Evolutionary conservation across 1,139 yeast species (phyloP).

Genomic region (Pneumocystis jirovecii): DNA sequence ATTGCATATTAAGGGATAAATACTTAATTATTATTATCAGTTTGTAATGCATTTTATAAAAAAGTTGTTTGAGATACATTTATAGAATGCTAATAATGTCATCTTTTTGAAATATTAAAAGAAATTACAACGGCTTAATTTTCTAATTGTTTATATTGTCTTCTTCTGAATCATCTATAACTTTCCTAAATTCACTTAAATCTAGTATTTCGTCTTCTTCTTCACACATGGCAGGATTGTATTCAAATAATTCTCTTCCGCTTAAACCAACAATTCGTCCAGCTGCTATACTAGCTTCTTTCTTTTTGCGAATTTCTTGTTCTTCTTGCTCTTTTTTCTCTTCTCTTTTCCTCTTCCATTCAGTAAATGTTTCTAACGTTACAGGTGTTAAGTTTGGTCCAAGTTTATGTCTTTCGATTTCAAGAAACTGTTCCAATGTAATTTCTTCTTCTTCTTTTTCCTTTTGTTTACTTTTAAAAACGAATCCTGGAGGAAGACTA

Average conservation of each 20-base stretch:
- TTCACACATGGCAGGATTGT: slow-evolving; percentile 37
- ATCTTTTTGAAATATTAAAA: not conserved
- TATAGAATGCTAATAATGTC: not conserved
- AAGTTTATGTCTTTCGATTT: slow-evolving; percentile 76
- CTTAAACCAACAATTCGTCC: slow-evolving; percentile 31
- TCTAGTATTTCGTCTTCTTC: slow-evolving; percentile 25
- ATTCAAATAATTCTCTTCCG: slow-evolving; percentile 70
- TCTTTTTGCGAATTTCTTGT: slow-evolving; percentile 31
- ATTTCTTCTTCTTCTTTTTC: slow-evolving; percentile 93
- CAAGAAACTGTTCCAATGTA: slow-evolving; percentile 89
- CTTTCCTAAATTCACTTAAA: slow-evolving; percentile 1
- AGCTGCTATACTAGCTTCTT: slow-evolving; percentile 23
- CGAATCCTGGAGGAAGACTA: slow-evolving; percentile 94
- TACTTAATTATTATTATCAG: not conserved
- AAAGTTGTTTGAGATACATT: not conserved
- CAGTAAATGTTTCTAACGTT: slow-evolving; percentile 62
- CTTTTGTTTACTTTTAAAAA: slow-evolving; percentile 85
- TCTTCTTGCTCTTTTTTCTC: slow-evolving; percentile 48
- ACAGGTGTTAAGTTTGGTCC: slow-evolving; percentile 78
- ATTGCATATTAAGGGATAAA: not conserved
- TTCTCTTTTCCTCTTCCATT: slow-evolving; percentile 66
- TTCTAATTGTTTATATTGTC: not conserved
- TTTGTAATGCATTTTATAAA: not conserved
- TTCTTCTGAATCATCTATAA: not conserved
- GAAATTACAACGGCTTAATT: not conserved